These are phyloP conservation scores for Aschersonia sp. DNA, from an alignment of 2,329 filamentous ascomycete genomes.

Conservation along the genomic window DNA sequence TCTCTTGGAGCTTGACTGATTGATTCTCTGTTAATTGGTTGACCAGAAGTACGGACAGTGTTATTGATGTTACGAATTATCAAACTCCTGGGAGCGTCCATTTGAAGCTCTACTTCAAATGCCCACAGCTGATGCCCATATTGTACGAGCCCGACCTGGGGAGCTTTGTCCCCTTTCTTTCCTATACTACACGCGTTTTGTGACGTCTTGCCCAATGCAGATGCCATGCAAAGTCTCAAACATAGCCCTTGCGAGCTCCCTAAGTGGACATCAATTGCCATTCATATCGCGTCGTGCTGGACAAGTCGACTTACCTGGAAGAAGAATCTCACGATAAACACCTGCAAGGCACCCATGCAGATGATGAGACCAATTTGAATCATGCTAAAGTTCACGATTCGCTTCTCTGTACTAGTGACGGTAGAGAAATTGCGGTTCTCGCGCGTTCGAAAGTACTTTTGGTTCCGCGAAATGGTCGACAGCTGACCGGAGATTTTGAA, in stretches of 20 bases:
- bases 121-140: slow-evolving; percentile 5
- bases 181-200: slow-evolving; percentile 4
- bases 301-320: slow-evolving; percentile 54
- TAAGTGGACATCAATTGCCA: slow-evolving; percentile 13
- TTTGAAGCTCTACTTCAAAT: too few relatives aligned
- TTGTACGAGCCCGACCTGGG: slow-evolving; percentile 12
- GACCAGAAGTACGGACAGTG: too few relatives aligned
- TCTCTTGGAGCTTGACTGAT: too few relatives aligned
- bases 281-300: background rate
- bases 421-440: slow-evolving; percentile 99
- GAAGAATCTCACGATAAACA: slow-evolving; percentile 96
- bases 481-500: slow-evolving; percentile 88
- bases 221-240: slow-evolving; percentile 26
- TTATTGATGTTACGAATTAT: background rate
- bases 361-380: slow-evolving; percentile 86
- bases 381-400: slow-evolving; percentile 95
- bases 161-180: slow-evolving; percentile 4
- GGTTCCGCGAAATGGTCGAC: slow-evolving; percentile 88
- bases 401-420: slow-evolving; percentile 83
- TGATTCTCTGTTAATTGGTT: too few relatives aligned
- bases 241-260: slow-evolving; percentile 55
- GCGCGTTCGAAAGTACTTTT: slow-evolving; percentile 98
- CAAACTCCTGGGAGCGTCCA: background rate
- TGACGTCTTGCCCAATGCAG: background rate
- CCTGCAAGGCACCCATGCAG: slow-evolving; percentile 89